Evolutionary conservation across 352 stramenopile genomes (phyloP), one percentile per base, ranked within the genome.

Genomic region (Phytopythium chamaehyphon): DNA sequence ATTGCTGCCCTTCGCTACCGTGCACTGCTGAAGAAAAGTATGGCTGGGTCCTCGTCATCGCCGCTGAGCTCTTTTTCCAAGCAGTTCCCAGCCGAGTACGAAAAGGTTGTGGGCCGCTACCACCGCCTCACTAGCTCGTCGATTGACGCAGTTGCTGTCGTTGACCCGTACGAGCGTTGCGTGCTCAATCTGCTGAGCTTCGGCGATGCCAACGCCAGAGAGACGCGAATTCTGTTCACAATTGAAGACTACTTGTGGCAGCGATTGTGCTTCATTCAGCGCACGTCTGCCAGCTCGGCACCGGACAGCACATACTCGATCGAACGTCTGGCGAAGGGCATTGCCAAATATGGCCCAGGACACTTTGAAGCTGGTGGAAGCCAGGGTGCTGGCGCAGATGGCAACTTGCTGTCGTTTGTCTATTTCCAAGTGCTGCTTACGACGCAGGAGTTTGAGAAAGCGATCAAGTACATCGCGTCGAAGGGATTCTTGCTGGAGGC

Each of bases 171-270:
- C 54, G 82, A 92, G 51, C 74, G 76, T 44, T 90, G 76, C 6
- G 83, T 92, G n/a, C 45, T 94, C 16, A 94, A 94, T 52, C 24
- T 94, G 43, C 46, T 94, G 21, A 86, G 76, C 53, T 82, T 88
- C 51, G 74, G 77, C 44, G 89, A 94, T 54, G 59, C 85, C 19
- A 90, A 92, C 49, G 71, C 75, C 18, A 89, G 81, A 35, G 80
- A 94, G 51, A 59, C 67, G 3, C 79, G 79, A 38, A 85, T 94
- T 40, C 56, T 89, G 35, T 82, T 77, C 23, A 94, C 82, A 21
- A 80, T 94, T 40, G 83, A 94, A 62, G 83, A 94, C 53, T 94
- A 92, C 48, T 37, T 94, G 45, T 94, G 83, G 83, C 83, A 94
- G 53, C 78, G 82, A 1, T 66, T 91, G 22, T 91, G 77, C 58